Conservation (phyloP, 78 protist genomes). For the Guillardia theta region DNA sequence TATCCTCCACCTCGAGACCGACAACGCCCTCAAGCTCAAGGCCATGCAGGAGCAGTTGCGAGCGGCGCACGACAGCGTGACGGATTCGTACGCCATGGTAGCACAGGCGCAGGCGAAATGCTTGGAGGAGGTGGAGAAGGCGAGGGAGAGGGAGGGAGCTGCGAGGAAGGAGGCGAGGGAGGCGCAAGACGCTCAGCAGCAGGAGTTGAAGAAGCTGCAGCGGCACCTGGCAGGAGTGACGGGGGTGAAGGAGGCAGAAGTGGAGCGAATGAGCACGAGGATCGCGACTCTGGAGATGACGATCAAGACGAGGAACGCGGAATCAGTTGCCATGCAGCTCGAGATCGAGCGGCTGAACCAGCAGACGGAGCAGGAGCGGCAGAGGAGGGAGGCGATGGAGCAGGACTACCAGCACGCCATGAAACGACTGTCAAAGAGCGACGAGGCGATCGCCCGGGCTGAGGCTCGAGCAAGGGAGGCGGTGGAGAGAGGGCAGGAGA, state of each 20-base stretch:
- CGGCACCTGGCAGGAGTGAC: constrained; percentile 24
- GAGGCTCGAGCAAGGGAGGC: no score
- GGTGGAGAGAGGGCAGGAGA: no score
- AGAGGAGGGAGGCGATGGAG: not conserved
- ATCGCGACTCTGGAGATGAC: not conserved
- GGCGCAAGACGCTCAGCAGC: not conserved
- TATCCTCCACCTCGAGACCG: not conserved
- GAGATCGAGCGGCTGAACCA: not conserved
- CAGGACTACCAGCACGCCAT: not conserved
- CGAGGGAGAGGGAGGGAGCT: not conserved
- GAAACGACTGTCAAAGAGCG: not conserved
- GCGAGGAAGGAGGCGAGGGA: not conserved
- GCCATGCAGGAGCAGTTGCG: constrained; percentile 13
- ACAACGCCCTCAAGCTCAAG: not conserved
- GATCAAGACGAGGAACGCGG: not conserved
- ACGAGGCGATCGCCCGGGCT: no score
- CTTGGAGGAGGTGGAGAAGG: not conserved
- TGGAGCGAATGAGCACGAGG: not conserved
- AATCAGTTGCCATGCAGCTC: not conserved
- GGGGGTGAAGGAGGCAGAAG: not conserved
- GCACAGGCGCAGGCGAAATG: not conserved
- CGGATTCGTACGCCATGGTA: constrained; percentile 5
- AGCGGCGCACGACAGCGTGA: constrained; percentile 35
- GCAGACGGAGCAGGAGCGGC: not conserved
- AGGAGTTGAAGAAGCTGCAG: not conserved